phyloP scores from a whole-genome alignment of 2,329 filamentous ascomycete genomes.

The Apiospora malaysiana region DNA sequence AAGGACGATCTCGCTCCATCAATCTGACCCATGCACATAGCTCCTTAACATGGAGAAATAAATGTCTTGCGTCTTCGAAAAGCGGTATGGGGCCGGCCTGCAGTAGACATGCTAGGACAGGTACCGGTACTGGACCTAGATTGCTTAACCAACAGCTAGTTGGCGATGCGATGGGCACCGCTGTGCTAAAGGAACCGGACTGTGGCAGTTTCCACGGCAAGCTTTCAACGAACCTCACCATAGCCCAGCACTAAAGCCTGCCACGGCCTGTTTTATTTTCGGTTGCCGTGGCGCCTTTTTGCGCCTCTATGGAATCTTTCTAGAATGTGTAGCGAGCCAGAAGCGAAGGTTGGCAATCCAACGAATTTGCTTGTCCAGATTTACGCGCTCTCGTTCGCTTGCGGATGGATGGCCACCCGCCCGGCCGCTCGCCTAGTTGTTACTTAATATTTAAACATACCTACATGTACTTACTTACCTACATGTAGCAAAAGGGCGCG shows the following conservation, averaged over 20 bases:
- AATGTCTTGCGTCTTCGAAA: background rate
- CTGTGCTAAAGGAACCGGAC: background rate
- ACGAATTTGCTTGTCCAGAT: background rate
- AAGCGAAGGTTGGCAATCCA: background rate
- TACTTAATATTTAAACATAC: background rate
- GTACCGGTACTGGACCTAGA: background rate
- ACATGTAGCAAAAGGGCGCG: background rate
- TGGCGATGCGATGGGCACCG: background rate
- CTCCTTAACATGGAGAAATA: background rate
- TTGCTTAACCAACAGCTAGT: background rate
- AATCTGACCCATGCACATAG: background rate
- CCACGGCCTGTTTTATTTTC: conserved; percentile 4
- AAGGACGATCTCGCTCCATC: background rate
- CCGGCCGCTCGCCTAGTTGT: too few species aligned
- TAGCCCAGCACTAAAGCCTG: background rate
- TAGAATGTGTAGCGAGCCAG: conserved; percentile 17
- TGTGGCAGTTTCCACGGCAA: background rate
- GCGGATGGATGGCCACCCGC: too few species aligned
- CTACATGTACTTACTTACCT: background rate
- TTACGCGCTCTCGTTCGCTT: background rate
- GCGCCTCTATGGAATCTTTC: conserved; percentile 1
- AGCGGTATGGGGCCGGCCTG: too few species aligned
- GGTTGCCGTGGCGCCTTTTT: background rate
- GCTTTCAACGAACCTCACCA: background rate
- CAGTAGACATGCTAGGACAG: too few species aligned